Evolutionary conservation across 2,329 filamentous ascomycete genomes (phyloP).

Genomic region (Mollisiaceae sp.): DNA sequence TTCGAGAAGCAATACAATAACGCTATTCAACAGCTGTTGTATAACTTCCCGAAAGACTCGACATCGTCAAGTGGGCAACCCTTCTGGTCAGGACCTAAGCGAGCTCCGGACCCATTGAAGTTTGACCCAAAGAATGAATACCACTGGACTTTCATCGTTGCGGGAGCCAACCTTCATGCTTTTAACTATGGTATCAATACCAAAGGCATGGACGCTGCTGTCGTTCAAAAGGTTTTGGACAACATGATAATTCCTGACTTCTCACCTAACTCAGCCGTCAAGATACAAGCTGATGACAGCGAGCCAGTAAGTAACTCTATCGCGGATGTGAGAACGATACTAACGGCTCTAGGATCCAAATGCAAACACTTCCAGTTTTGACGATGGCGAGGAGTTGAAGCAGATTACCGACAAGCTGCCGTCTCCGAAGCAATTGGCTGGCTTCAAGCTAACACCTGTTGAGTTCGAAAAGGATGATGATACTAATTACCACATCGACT

Average conservation of each 20-base stretch:
- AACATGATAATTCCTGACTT: slow-evolving; percentile 97
- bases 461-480: slow-evolving; percentile 99
- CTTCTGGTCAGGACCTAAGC: slow-evolving; percentile 99
- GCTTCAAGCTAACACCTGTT: slow-evolving; percentile 88
- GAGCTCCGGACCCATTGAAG: slow-evolving; percentile 87
- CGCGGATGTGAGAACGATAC: slow-evolving; percentile 14
- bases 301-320: slow-evolving; percentile 67
- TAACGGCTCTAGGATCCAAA: slow-evolving; percentile 70
- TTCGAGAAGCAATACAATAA: slow-evolving; percentile 99
- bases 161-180: slow-evolving; percentile 89
- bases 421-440: slow-evolving; percentile 77
- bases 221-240: slow-evolving; percentile 81
- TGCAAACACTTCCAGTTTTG: slow-evolving; percentile 59
- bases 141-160: slow-evolving; percentile 86
- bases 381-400: slow-evolving; percentile 78
- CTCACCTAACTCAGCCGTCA: slow-evolving; percentile 84
- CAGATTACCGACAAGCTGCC: slow-evolving; percentile 76
- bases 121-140: slow-evolving; percentile 86
- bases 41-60: slow-evolving; percentile 96
- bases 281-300: slow-evolving; percentile 95
- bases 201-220: slow-evolving; percentile 70
- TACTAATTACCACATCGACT: slow-evolving; percentile 97
- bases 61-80: slow-evolving; percentile 84
- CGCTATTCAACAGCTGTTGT: slow-evolving; percentile 90
- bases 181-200: slow-evolving; percentile 98